A percentile compares a stretch with the other conserved stretches of the same genome.
Evolutionary conservation across 2,329 filamentous ascomycete genomes (phyloP).

Genomic region (Fusarium dimerum): DNA sequence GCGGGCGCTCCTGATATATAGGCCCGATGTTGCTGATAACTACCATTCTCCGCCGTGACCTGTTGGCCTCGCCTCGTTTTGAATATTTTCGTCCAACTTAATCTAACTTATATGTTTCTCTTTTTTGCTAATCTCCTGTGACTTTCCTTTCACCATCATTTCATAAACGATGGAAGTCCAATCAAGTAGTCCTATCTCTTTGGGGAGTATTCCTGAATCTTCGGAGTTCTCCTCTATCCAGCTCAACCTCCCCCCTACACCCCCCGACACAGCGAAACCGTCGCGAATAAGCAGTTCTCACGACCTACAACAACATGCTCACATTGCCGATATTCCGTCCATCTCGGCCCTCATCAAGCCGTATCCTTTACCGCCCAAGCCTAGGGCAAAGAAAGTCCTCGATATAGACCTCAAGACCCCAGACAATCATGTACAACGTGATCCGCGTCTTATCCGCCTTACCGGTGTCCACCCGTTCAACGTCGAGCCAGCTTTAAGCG

Average conservation of each 20-base stretch:
- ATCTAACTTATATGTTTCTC: neutral
- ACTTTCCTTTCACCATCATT: too few species aligned
- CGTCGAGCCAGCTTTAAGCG: constrained; percentile 78
- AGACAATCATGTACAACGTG: constrained; percentile 77
- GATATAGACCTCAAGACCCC: constrained; percentile 81
- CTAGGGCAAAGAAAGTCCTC: constrained; percentile 62
- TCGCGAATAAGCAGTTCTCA: constrained; percentile 38
- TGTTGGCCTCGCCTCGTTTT: neutral
- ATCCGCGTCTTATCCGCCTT: constrained; percentile 78
- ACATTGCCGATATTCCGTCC: constrained; percentile 17
- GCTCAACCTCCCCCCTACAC: constrained; percentile 38
- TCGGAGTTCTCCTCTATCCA: constrained; percentile 8
- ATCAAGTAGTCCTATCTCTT: constrained; percentile 8
- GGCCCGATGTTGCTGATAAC: neutral
- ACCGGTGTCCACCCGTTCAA: constrained; percentile 93
- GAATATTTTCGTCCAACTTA: neutral
- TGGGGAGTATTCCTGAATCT: constrained; percentile 11
- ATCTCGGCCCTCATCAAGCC: constrained; percentile 13
- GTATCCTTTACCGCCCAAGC: constrained; percentile 70
- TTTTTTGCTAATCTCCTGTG: neutral
- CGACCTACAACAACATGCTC: constrained; percentile 13
- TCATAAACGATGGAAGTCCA: constrained; percentile 29
- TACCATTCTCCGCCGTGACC: neutral
- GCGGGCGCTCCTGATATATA: constrained; percentile 3
- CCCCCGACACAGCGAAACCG: constrained; percentile 40